Evolutionary conservation across 2,329 filamentous ascomycete genomes (phyloP), one percentile per base, ranked within the genome.

Genomic region (Monosporascus sp.): DNA sequence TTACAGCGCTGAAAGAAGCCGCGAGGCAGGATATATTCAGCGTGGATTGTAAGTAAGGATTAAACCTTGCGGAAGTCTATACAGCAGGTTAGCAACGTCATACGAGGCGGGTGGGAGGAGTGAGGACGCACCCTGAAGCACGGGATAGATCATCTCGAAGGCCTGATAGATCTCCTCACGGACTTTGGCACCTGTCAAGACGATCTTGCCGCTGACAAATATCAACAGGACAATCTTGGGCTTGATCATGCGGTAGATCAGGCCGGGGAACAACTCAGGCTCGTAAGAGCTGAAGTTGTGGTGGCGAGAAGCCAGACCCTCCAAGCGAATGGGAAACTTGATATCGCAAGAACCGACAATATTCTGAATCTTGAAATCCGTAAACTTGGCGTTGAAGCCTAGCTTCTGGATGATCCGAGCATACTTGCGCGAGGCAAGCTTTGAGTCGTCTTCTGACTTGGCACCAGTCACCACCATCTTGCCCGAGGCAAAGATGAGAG

Each of bases 211-310:
- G 67, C 88, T 94, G 67, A 97, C 93, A 78, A 97, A 97, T 73
- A 99, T 97, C 69, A 97, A 79, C 26, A 97, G 85, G 51, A 97
- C 93, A 63, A 97, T 96, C 85, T 97, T 97, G 20, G 94, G 94
- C 81, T 97, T 97, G 81, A 97, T 97, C 94, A 99, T 99, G 72
- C 94, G 91, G 77, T 99, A 99, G 76, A 99, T 99, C 50, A 99
- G 86, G 84, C 94, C 94, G 68, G 94, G 94, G 83, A 97, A 99
- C 72, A 99, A 74, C 71, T 99, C 94, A 62, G 94, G 94, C 74
- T 99, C 94, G 74, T 99, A 99, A 54, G 92, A 97, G 75, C 90
- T 95, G 85, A 97, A 99, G 78, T 96, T 96, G 81, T 97, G 93
- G 82, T 99, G 94, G 75, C 92, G 91, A 63, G 88, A 94, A 17